These are phyloP conservation scores for Malassezia cuniculi DNA, from an alignment of 1,284 basidiomycete species.

Conservation along the genomic window DNA sequence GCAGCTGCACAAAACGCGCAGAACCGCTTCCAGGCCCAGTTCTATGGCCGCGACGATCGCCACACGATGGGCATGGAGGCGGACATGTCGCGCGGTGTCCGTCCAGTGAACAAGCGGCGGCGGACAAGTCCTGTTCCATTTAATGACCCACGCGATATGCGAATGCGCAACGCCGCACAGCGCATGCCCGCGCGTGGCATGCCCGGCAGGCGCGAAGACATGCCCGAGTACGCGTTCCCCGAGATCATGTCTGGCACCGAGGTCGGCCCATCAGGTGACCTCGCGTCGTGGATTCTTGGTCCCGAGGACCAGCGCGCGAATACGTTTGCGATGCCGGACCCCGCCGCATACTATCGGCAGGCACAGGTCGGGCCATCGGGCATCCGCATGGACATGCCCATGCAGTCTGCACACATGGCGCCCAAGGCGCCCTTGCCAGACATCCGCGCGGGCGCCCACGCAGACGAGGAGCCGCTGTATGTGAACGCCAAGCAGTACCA, in stretches of 20 bases:
- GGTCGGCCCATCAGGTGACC: constrained; percentile 1
- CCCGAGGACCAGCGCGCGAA: constrained; percentile 7
- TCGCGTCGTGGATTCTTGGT: constrained; percentile 11
- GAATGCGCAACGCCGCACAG: constrained; percentile 6
- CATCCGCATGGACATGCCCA: constrained; percentile 13
- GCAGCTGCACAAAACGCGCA: too few species aligned
- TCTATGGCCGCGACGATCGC: constrained; percentile 7
- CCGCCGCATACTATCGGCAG: constrained; percentile 10
- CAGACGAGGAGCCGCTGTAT: constrained; percentile 40
- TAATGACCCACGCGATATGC: background rate
- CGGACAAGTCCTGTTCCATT: constrained; percentile 13
- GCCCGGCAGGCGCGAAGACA: constrained; percentile 8
- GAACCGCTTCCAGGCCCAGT: constrained; percentile 1
- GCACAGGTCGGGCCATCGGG: constrained; percentile 1
- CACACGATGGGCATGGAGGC: constrained; percentile 9
- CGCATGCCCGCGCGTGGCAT: background rate
- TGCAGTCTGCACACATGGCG: background rate
- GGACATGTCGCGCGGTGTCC: background rate
- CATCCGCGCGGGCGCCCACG: constrained; percentile 5
- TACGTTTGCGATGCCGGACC: constrained; percentile 9
- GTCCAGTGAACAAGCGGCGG: constrained; percentile 8
- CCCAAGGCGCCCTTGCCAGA: constrained; percentile 1
- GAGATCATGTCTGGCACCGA: constrained; percentile 8
- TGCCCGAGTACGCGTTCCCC: background rate
- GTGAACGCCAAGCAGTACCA: constrained; percentile 44